Percentiles rank a stretch among this genome's conserved stretches.
These are phyloP conservation scores for Tulasnella calospora DNA, from an alignment of 768 basidiomycete species.

Conservation along the genomic window DNA sequence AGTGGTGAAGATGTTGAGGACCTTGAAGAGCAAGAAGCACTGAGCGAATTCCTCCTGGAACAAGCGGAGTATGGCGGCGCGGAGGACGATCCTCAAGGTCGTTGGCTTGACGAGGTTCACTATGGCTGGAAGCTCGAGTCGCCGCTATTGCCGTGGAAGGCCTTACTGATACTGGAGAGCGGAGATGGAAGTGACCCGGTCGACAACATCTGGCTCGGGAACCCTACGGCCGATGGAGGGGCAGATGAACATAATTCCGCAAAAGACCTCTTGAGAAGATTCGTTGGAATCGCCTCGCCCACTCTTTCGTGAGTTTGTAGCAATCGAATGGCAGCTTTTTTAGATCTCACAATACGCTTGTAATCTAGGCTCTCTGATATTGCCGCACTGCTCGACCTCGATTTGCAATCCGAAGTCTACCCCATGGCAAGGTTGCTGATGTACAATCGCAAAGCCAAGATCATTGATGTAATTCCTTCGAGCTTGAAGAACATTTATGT, in stretches of 20 bases:
- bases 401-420: constrained; percentile 74
- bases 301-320: constrained; percentile 61
- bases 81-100: constrained; percentile 48
- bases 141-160: constrained; percentile 84
- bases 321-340: not conserved
- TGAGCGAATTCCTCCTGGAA: constrained; percentile 35
- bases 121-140: constrained; percentile 66
- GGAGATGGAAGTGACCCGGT: constrained; percentile 52
- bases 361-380: constrained; percentile 63
- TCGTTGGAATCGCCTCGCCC: constrained; percentile 67
- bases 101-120: constrained; percentile 60
- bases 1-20: constrained; percentile 43
- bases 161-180: constrained; percentile 69
- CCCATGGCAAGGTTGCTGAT: constrained; percentile 92
- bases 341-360: not conserved
- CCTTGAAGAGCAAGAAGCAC: constrained; percentile 52
- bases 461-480: constrained; percentile 78
- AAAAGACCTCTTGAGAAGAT: constrained; percentile 67
- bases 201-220: constrained; percentile 47
- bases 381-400: constrained; percentile 75
- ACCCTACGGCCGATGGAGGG: constrained; percentile 41
- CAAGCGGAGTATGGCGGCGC: constrained; percentile 39
- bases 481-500: constrained; percentile 78
- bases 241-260: constrained; percentile 54
- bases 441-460: constrained; percentile 80